Conservation (phyloP, 2,329 filamentous ascomycete species). For the Ophiostoma sp. region DNA sequence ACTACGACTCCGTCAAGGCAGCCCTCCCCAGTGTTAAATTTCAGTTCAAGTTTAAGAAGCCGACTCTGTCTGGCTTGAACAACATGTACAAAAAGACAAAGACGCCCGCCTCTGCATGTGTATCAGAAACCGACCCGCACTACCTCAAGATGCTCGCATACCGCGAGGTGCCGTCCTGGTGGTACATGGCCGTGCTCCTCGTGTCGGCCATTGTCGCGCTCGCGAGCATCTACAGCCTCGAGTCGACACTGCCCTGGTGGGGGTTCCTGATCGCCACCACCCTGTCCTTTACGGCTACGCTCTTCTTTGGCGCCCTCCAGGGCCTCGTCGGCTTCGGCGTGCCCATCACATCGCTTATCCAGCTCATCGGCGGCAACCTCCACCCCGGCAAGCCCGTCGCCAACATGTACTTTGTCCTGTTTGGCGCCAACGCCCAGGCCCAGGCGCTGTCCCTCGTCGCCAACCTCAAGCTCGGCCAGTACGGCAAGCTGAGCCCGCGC, state of each 20-base stretch:
- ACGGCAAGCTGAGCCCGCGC: neutral
- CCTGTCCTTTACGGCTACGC: neutral
- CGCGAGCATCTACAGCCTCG: neutral
- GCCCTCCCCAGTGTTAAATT: neutral
- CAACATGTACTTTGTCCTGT: neutral
- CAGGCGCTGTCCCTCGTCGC: neutral
- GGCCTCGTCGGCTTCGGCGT: neutral
- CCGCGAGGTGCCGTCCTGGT: neutral
- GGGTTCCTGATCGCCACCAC: neutral
- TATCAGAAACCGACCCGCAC: neutral
- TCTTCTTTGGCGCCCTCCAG: neutral
- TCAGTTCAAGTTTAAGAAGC: neutral
- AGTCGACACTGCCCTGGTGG: neutral
- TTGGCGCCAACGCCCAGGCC: neutral
- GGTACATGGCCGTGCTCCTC: neutral
- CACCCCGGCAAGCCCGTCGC: neutral
- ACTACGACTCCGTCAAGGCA: constrained; percentile 2
- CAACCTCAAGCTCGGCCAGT: neutral
- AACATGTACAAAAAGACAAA: neutral
- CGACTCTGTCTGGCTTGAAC: neutral
- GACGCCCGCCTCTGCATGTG: neutral
- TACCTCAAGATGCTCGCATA: neutral
- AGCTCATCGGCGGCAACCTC: neutral
- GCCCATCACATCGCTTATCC: neutral
- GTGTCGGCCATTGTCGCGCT: neutral